Conservation (phyloP, 139 green algal species). For the Volvox africanus region DNA sequence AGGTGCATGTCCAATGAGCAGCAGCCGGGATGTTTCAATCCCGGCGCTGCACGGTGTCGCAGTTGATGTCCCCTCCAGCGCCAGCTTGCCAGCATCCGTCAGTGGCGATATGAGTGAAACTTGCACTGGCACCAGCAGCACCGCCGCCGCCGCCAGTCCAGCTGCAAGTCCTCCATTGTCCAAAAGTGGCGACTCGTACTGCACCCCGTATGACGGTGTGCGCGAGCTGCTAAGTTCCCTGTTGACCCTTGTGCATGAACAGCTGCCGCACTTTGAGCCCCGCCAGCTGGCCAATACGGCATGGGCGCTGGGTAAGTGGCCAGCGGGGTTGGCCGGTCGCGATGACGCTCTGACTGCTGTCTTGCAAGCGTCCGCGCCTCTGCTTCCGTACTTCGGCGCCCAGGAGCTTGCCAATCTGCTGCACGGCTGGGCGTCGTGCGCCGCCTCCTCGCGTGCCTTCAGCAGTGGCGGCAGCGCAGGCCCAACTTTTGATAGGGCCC, state of each 20-base stretch:
- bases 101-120: no score
- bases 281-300: conserved; percentile 36
- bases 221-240: not conserved
- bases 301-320: conserved; percentile 44
- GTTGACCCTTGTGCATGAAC: not conserved
- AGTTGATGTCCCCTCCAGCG: no score
- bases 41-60: no score
- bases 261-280: conserved; percentile 11
- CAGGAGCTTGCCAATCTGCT: conserved; percentile 46
- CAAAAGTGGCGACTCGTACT: not conserved
- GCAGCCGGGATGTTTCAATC: no score
- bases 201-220: not conserved
- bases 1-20: no score
- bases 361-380: not conserved
- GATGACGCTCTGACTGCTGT: not conserved
- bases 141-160: not conserved
- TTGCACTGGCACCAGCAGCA: no score
- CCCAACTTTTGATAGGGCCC: not conserved
- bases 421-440: conserved; percentile 8
- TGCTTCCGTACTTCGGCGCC: not conserved
- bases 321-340: conserved; percentile 1
- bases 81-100: no score
- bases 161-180: not conserved
- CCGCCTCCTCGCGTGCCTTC: not conserved
- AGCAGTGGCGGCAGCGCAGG: not conserved